A percentile compares a stretch with the other conserved stretches of the same genome.
phyloP scores from a whole-genome alignment of 2,329 filamentous ascomycete species.

The Colletotrichum orchidophilum region DNA sequence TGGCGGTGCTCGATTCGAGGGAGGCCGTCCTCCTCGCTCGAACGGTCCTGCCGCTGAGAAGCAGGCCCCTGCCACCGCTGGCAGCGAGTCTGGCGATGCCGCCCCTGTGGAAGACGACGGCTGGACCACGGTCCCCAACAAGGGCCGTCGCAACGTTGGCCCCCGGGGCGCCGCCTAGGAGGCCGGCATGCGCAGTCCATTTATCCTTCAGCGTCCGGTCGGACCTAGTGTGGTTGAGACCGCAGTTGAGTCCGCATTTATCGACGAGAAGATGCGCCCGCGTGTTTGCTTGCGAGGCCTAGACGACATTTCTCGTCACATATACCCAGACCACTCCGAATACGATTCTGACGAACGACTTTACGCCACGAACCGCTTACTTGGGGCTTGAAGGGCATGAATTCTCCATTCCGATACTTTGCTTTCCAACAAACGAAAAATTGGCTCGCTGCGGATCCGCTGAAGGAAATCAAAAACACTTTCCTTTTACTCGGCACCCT shows the following conservation, averaged over 20 bases:
- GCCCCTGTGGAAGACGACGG: constrained; percentile 65
- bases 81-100: constrained; percentile 41
- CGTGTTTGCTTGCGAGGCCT: constrained; percentile 22
- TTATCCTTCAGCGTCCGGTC: constrained; percentile 28
- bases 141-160: constrained; percentile 35
- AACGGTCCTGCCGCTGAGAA: constrained; percentile 53
- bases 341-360: constrained; percentile 34
- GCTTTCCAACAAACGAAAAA: constrained; percentile 9
- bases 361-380: constrained; percentile 32
- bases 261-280: constrained; percentile 29
- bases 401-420: constrained; percentile 24
- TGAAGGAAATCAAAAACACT: constrained; percentile 20
- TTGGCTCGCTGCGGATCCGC: constrained; percentile 18
- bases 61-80: constrained; percentile 47
- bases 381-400: constrained; percentile 29
- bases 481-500: constrained; percentile 26
- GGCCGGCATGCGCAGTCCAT: constrained; percentile 19
- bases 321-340: constrained; percentile 34
- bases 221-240: constrained; percentile 21
- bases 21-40: constrained; percentile 56
- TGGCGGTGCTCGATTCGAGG: constrained; percentile 55
- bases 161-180: constrained; percentile 30
- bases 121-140: constrained; percentile 66
- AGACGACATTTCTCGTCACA: constrained; percentile 31
- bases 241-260: constrained; percentile 19